Evolutionary conservation across 176 grass and related monocot genomes (phyloP), one percentile per base, ranked within the genome.

Genomic region (Ensete ventricosum): DNA sequence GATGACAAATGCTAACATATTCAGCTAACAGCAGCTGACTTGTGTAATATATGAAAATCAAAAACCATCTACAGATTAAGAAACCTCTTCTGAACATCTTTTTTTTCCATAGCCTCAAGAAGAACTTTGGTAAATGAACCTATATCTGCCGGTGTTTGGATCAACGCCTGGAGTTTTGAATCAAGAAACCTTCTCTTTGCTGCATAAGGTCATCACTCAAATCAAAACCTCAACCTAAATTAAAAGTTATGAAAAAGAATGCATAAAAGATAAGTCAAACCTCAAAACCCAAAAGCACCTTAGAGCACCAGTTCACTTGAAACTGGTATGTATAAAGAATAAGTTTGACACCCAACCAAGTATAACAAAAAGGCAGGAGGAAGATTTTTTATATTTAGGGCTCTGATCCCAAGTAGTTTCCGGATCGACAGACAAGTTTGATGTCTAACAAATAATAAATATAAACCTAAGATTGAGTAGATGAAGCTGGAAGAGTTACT

Each of bases 21-120:
- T 43, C 23, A 73, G 6, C 2, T 27, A 43, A 14, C 14, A 21
- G 3, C 25, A 19, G 9, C 19, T 5, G 55, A 23, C 5, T 17
- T 14, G 55, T 14, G n/a, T 25, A 50, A 54, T 9, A 73, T 21
- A 73, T 25, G 52, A 55, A 14, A 55, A 50, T 23, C 22, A 62
- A 17, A 19, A 62, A 19, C 17, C 26, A 55, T 17, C 11, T 27
- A 23, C 14, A 27, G 17, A 70, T 50, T 17, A 16, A n/a, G 70
- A 76, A 83, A 92, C 89, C 84, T 90, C 89, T 88, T 92, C 52
- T 88, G 81, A 72, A 88, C 90, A 82, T 96, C 93, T 88, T 87
- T 87, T 85, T 90, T 89, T 43, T 90, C 86, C 83, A 87, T 85
- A 67, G 93, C 81, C 73, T 92, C 93, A 73, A 83, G 73, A 63